Percentiles rank a stretch among this genome's conserved stretches.
phyloP scores from a whole-genome alignment of 2,329 filamentous ascomycete genomes.

The Sphaerulina vaccinii region DNA sequence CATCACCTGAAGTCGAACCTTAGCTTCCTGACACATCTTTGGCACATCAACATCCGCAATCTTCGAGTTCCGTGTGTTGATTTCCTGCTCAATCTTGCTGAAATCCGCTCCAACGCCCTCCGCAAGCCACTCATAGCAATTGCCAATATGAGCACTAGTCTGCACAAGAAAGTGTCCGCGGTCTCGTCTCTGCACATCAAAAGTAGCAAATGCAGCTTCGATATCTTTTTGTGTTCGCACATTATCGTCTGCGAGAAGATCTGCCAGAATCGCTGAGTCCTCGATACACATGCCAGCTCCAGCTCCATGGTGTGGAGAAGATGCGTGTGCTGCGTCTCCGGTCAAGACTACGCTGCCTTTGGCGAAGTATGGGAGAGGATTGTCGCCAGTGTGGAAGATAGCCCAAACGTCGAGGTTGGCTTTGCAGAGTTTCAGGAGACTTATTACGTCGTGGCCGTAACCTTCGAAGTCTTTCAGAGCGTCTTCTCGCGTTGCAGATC shows the following conservation, averaged over 20 bases:
- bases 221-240: constrained; percentile 24
- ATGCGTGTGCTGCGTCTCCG: constrained; percentile 46
- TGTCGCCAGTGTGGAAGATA: constrained; percentile 42
- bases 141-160: constrained; percentile 41
- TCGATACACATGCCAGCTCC: constrained; percentile 36
- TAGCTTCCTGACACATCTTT: constrained; percentile 24
- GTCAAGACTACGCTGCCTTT: constrained; percentile 38
- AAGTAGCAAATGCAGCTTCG: constrained; percentile 42
- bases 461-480: constrained; percentile 29
- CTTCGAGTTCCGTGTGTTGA: constrained; percentile 24
- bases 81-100: constrained; percentile 26
- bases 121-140: constrained; percentile 42
- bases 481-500: constrained; percentile 26
- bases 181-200: constrained; percentile 41
- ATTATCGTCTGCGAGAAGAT: constrained; percentile 27
- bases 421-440: constrained; percentile 29
- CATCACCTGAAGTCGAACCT: constrained; percentile 15
- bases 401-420: constrained; percentile 38
- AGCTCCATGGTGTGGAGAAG: constrained; percentile 44
- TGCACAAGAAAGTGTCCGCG: constrained; percentile 48
- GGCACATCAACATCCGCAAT: constrained; percentile 29
- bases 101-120: constrained; percentile 26
- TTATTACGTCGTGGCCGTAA: constrained; percentile 27
- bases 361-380: constrained; percentile 39
- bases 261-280: constrained; percentile 32